Base-by-base conservation (phyloP, 371 early-diverging fungal genomes). In the Capniomyces stellatus region DNA sequence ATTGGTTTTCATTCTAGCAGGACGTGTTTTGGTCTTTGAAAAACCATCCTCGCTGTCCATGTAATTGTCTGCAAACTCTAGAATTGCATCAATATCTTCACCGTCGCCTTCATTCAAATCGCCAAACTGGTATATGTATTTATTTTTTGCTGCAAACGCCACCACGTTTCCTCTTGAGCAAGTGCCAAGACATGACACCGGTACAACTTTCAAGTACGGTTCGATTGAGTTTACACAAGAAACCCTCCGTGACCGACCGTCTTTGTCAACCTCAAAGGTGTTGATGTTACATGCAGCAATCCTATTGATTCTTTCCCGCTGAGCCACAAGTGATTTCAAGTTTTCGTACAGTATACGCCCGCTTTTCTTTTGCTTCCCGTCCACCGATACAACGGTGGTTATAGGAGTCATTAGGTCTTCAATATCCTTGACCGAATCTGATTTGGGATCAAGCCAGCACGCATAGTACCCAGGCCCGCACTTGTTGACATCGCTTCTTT, bases 311-410 rank as follows among this genome's bases (percentile, higher is more conserved):
- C 60, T 61, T 49, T 66, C 68, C 29, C 60, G 66, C 50, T 66
- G 67, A 10, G 57, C 46, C 40, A 60, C 63, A 43, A 69, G 49
- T 2, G 59, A 58, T 21, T 54, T 31, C 27, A 67, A 52, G 46
- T 67, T 67, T 43, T 67, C 65, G 40, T 60, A 67, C 13, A 67
- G 48, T 60, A 68, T 69, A 31, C 64, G 68, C 29, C 68, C 68
- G n/a, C 68, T 67, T 8, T 58, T 62, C 29, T 69, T 69, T 46
- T 60, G 55, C 0, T 64, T 58, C 0, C 69, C 69, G 29, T 69
- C 60, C 28, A 43, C 51, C 40, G 60, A 57, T 52, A 55, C 58
- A 39, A 52, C 59, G 42, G 60, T 60, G 44, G 60, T 63, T 63
- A 64, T 61, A 13, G 69, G 63, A 50, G 61, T 50, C 1, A 67